These are phyloP conservation scores for Plectosphaerella plurivora DNA, from an alignment of 2,329 filamentous ascomycete species.

Conservation along the genomic window DNA sequence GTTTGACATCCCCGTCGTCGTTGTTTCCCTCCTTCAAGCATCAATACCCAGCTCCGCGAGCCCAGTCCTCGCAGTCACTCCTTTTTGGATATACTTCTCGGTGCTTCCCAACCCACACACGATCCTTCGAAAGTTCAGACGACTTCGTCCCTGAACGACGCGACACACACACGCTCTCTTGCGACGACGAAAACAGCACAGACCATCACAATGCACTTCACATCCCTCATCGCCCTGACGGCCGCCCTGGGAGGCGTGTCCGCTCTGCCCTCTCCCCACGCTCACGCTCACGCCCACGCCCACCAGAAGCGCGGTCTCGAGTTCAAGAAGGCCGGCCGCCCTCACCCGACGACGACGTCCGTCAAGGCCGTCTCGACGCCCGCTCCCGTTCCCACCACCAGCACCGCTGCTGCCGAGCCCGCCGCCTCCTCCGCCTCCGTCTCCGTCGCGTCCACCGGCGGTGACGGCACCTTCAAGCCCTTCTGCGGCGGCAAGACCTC, in stretches of 20 bases:
- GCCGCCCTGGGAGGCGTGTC: slow-evolving; percentile 33
- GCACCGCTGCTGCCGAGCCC: slow-evolving; percentile 1
- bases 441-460: slow-evolving; percentile 28
- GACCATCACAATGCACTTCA: slow-evolving; percentile 32
- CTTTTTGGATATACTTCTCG: slow-evolving; percentile 8
- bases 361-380: slow-evolving; percentile 2
- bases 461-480: slow-evolving; percentile 15
- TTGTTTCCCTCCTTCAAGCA: not conserved
- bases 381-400: slow-evolving; percentile 7
- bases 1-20: not conserved
- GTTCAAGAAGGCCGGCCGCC: slow-evolving; percentile 1
- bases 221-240: slow-evolving; percentile 29
- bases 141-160: not conserved
- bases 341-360: not conserved
- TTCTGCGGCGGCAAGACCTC: slow-evolving; percentile 28
- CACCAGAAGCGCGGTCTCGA: slow-evolving; percentile 8
- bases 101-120: not conserved
- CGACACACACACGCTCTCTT: not conserved
- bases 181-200: not conserved
- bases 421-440: slow-evolving; percentile 25
- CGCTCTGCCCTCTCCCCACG: slow-evolving; percentile 35
- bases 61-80: slow-evolving; percentile 12
- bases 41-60: slow-evolving; percentile 9
- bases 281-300: slow-evolving; percentile 22
- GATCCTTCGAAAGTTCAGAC: slow-evolving; percentile 4